Conservation (phyloP, 441 rosid species). For the Euphorbia corollata region DNA sequence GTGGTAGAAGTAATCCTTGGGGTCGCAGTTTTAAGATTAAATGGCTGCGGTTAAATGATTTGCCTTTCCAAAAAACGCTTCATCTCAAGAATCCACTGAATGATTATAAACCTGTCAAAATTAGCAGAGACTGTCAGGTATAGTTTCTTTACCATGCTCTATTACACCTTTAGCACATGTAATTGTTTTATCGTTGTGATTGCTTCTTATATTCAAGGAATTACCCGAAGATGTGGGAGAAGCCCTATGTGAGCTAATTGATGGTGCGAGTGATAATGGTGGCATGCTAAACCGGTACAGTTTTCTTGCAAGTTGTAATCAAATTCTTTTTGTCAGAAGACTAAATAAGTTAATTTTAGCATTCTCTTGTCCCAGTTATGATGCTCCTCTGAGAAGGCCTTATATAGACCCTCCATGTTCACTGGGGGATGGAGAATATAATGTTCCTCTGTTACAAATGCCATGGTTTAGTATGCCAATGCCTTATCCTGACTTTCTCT, state of each 20-base stretch:
- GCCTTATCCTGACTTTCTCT: slow-evolving; percentile 42
- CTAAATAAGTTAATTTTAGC: slow-evolving; percentile 16
- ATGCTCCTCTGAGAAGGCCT: slow-evolving; percentile 44
- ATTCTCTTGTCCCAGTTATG: slow-evolving; percentile 40
- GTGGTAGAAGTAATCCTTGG: slow-evolving; percentile 83
- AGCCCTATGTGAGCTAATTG: slow-evolving; percentile 86
- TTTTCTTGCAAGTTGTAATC: slow-evolving; percentile 11
- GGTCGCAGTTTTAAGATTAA: slow-evolving; percentile 88
- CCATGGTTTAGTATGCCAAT: slow-evolving; percentile 47
- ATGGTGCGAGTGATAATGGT: slow-evolving; percentile 45
- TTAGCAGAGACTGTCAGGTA: slow-evolving; percentile 98
- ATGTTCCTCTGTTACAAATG: slow-evolving; percentile 31
- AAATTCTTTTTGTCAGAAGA: slow-evolving; percentile 15
- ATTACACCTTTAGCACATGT: slow-evolving; percentile 9
- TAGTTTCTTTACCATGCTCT: slow-evolving; percentile 14
- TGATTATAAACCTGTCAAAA: slow-evolving; percentile 90
- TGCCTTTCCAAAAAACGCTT: slow-evolving; percentile 93
- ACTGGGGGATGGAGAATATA: slow-evolving; percentile 48
- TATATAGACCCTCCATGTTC: slow-evolving; percentile 46
- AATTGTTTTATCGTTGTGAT: slow-evolving; percentile 14
- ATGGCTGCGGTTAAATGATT: slow-evolving; percentile 72
- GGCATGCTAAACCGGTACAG: slow-evolving; percentile 48
- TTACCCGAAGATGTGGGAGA: slow-evolving; percentile 83
- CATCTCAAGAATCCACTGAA: slow-evolving; percentile 93
- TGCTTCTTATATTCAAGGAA: slow-evolving; percentile 44